phyloP scores from a whole-genome alignment of 768 basidiomycete species.

The Naganishia friedmannii region DNA sequence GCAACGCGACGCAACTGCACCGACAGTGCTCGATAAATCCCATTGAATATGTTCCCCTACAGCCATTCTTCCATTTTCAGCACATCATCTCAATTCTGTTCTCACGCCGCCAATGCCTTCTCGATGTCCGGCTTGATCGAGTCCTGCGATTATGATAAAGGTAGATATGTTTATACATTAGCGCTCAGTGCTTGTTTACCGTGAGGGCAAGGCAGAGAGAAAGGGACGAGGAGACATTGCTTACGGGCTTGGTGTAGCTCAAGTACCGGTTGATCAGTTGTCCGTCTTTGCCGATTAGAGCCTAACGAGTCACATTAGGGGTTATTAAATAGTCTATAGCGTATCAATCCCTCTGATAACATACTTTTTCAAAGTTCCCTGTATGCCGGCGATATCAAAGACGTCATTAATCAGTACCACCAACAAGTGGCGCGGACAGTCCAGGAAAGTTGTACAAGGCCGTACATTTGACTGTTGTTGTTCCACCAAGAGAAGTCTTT shows the following conservation, averaged over 20 bases:
- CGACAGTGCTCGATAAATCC: no score
- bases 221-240: neutral
- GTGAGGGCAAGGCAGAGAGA: neutral
- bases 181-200: neutral
- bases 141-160: neutral
- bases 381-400: slow-evolving; percentile 17
- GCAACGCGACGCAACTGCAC: no score
- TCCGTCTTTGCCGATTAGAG: slow-evolving; percentile 29
- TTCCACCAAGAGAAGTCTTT: slow-evolving; percentile 55
- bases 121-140: slow-evolving; percentile 25
- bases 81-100: no score
- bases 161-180: neutral
- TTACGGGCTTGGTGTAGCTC: slow-evolving; percentile 28
- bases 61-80: neutral
- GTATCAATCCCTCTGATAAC: neutral
- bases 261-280: slow-evolving; percentile 28
- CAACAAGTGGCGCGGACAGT: neutral
- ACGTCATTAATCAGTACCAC: slow-evolving; percentile 40
- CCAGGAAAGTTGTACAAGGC: neutral
- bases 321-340: no score
- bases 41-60: no score
- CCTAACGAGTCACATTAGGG: neutral
- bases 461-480: slow-evolving; percentile 47
- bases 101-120: slow-evolving; percentile 24
- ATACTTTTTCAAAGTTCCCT: slow-evolving; percentile 76